Percentiles rank a stretch among this genome's conserved stretches.
These are phyloP conservation scores for Kwoniella shivajii DNA, from an alignment of 1,284 basidiomycete species.

Conservation along the genomic window DNA sequence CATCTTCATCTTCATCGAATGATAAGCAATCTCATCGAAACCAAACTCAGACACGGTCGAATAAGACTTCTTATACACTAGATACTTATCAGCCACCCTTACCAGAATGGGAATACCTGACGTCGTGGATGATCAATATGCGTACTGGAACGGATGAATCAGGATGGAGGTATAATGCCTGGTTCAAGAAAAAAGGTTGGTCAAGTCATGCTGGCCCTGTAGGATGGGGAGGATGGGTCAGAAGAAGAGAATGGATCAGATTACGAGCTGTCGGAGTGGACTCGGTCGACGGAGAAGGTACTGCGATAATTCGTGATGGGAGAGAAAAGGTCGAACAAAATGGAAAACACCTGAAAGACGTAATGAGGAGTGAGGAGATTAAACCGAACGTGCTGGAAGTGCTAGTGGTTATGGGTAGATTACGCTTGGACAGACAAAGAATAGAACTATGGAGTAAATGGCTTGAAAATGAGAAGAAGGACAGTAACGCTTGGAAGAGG, in stretches of 20 bases:
- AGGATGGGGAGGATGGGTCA: slow-evolving; percentile 53
- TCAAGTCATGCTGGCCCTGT: slow-evolving; percentile 34
- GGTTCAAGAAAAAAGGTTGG: slow-evolving; percentile 48
- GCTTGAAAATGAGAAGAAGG: slow-evolving; percentile 23
- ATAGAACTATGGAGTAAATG: slow-evolving; percentile 39
- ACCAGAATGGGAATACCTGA: slow-evolving; percentile 52
- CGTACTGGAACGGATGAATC: slow-evolving; percentile 51
- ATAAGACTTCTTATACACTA: slow-evolving; percentile 50
- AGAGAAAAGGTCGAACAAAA: slow-evolving; percentile 7
- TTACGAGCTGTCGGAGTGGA: slow-evolving; percentile 24
- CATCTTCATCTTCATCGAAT: slow-evolving; percentile 1
- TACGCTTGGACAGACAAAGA: slow-evolving; percentile 41
- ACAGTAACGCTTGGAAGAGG: slow-evolving; percentile 5
- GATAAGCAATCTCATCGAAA: not conserved
- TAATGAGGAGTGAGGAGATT: slow-evolving; percentile 12
- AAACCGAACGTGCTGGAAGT: slow-evolving; percentile 21
- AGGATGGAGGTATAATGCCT: slow-evolving; percentile 54
- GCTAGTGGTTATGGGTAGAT: slow-evolving; percentile 22
- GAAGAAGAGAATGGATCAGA: slow-evolving; percentile 52
- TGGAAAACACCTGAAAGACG: slow-evolving; percentile 9
- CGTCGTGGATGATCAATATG: slow-evolving; percentile 55
- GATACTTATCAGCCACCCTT: slow-evolving; percentile 48
- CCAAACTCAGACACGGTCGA: slow-evolving; percentile 24
- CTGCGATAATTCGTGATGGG: slow-evolving; percentile 5
- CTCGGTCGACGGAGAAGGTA: not conserved